A percentile compares a stretch with the other conserved stretches of the same genome.
Conservation (phyloP, 371 early-diverging fungal species). For the Phascolomyces articulosus region DNA sequence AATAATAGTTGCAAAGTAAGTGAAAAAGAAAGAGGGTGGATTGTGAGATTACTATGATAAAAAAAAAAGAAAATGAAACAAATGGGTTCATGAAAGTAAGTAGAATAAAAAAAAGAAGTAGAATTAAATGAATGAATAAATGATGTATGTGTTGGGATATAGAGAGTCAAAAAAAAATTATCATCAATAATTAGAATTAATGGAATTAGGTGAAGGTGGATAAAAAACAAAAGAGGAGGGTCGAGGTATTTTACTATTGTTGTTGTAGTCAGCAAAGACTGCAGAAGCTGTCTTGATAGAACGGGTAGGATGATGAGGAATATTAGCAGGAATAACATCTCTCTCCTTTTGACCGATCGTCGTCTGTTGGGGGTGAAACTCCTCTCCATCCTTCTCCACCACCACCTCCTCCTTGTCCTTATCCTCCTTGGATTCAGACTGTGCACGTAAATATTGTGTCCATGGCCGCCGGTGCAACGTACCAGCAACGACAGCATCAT, state of each 20-base stretch:
- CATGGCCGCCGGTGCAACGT: conserved; percentile 26
- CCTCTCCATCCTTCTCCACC: no score
- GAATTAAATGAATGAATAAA: no score
- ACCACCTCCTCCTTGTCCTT: background rate
- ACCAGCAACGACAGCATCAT: conserved; percentile 37
- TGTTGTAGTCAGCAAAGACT: background rate
- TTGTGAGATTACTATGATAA: no score
- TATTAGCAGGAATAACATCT: no score
- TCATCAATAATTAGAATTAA: conserved; percentile 7
- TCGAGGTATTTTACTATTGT: conserved; percentile 1
- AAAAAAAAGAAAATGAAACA: no score
- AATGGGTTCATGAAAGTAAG: no score
- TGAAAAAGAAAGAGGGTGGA: no score
- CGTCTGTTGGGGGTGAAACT: background rate
- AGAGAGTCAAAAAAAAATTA: background rate
- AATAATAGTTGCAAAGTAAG: no score
- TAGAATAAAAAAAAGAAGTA: no score
- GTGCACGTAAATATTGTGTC: conserved; percentile 27
- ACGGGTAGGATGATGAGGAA: no score
- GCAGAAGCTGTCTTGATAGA: background rate
- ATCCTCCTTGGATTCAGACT: conserved; percentile 10
- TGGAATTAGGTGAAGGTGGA: conserved; percentile 47
- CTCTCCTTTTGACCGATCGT: conserved; percentile 1
- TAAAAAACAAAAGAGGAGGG: conserved; percentile 38
- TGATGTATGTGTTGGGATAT: no score